Evolutionary conservation across 345 rosid species (phyloP).

Genomic region (Atalantia buxifolia): DNA sequence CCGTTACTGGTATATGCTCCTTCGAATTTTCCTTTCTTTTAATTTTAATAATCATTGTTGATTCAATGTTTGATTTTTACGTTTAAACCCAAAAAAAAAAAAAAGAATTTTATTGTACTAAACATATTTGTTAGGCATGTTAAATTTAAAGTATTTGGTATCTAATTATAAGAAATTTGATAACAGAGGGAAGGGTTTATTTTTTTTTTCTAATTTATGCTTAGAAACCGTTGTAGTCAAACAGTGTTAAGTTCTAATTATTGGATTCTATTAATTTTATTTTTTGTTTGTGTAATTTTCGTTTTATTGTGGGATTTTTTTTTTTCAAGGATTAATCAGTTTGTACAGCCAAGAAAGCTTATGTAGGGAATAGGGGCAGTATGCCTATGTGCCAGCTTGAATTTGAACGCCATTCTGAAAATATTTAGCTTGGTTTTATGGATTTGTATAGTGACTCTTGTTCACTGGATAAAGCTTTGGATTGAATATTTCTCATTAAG

Average conservation of each 20-base stretch:
- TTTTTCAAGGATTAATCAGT: background rate
- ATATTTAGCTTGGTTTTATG: background rate
- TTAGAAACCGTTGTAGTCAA: background rate
- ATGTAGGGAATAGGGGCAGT: background rate
- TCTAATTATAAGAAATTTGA: background rate
- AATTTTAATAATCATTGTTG: background rate
- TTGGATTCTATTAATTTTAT: background rate
- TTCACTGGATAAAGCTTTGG: background rate
- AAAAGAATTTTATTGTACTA: background rate
- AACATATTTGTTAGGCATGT: background rate
- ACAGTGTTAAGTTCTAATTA: background rate
- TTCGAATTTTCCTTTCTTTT: background rate
- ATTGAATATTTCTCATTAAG: background rate
- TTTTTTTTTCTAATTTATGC: background rate
- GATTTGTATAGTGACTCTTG: background rate
- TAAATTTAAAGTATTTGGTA: background rate
- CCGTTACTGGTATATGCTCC: constrained; percentile 40
- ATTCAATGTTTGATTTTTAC: background rate
- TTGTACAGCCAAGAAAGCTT: background rate
- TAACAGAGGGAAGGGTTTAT: background rate
- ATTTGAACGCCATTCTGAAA: background rate
- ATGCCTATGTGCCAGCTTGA: background rate
- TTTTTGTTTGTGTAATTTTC: background rate
- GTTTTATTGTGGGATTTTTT: background rate
- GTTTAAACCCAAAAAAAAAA: background rate